phyloP scores from a whole-genome alignment of 495 filamentous ascomycete species.

The Penicillium argentinense region DNA sequence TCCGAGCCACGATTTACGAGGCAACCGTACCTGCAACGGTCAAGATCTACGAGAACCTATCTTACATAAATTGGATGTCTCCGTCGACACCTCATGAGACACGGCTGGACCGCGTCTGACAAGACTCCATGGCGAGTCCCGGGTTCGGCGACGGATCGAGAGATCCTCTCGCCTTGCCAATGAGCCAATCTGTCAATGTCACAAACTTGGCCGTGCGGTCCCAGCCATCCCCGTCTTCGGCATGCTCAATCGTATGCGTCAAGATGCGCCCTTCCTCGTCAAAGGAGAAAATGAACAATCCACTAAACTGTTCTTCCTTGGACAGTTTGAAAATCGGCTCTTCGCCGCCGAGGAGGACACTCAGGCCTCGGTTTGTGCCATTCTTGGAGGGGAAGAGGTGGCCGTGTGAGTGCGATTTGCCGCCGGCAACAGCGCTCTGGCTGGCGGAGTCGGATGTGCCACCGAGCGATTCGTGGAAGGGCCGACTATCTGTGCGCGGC shows the following conservation, averaged over 20 bases:
- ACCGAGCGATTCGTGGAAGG: slow-evolving; percentile 14
- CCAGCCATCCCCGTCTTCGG: slow-evolving; percentile 72
- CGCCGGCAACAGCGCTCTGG: neutral
- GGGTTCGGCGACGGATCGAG: slow-evolving; percentile 41
- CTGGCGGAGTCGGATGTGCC: neutral
- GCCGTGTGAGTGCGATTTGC: no score
- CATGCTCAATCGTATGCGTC: slow-evolving; percentile 91
- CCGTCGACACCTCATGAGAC: no score
- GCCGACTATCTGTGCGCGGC: slow-evolving; percentile 34
- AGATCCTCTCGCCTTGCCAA: slow-evolving; percentile 59
- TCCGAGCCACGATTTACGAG: no score
- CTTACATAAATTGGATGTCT: no score
- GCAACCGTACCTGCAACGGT: no score
- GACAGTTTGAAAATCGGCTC: slow-evolving; percentile 70
- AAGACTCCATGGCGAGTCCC: slow-evolving; percentile 32
- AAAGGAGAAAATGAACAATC: slow-evolving; percentile 93
- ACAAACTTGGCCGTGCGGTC: slow-evolving; percentile 73
- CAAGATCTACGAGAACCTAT: no score
- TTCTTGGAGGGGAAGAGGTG: slow-evolving; percentile 25
- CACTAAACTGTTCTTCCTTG: slow-evolving; percentile 56
- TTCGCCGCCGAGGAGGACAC: slow-evolving; percentile 55
- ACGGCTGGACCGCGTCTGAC: no score
- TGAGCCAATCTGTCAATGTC: slow-evolving; percentile 83
- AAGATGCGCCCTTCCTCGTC: slow-evolving; percentile 82
- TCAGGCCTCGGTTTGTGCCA: slow-evolving; percentile 40